These are phyloP conservation scores for Wickerhamiella australiensis DNA, from an alignment of 805 yeast genomes.

Conservation along the genomic window DNA sequence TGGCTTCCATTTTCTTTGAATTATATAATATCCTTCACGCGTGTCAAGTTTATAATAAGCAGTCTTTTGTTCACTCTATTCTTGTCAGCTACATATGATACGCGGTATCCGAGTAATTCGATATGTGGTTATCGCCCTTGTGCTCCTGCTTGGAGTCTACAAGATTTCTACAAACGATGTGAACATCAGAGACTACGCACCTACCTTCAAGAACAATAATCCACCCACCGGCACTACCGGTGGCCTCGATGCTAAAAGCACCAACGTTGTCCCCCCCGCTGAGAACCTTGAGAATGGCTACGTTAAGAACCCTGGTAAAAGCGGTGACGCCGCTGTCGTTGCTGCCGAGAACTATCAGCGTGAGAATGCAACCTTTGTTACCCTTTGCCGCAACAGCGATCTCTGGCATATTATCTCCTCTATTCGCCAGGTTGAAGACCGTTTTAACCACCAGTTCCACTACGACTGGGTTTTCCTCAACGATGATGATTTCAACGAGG, in stretches of 20 bases:
- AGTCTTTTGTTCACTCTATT: not conserved
- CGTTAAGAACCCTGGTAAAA: slow-evolving; percentile 7
- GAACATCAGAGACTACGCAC: slow-evolving; percentile 21
- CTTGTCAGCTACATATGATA: slow-evolving; percentile 23
- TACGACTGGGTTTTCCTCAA: slow-evolving; percentile 92
- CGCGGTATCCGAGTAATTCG: slow-evolving; percentile 29
- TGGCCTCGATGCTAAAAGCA: slow-evolving; percentile 9
- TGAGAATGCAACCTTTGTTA: slow-evolving; percentile 36
- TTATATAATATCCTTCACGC: not conserved
- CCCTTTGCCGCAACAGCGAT: slow-evolving; percentile 62
- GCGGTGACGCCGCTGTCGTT: slow-evolving; percentile 4
- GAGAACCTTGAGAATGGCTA: slow-evolving; percentile 13
- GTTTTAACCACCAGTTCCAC: slow-evolving; percentile 61
- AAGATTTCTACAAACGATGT: slow-evolving; percentile 24
- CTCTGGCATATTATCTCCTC: slow-evolving; percentile 45
- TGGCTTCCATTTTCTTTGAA: not conserved
- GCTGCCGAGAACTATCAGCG: slow-evolving; percentile 15
- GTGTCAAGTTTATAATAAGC: not conserved
- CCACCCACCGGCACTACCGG: slow-evolving; percentile 17
- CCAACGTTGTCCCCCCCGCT: slow-evolving; percentile 1
- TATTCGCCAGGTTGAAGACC: slow-evolving; percentile 60
- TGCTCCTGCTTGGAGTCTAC: slow-evolving; percentile 26
- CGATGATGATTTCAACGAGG: slow-evolving; percentile 61
- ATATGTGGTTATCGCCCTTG: slow-evolving; percentile 27
- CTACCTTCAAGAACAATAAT: slow-evolving; percentile 7